Evolutionary conservation across 257 asterid species (phyloP), one percentile per base, ranked within the genome.

Genomic region (Ligustrum vulgare): DNA sequence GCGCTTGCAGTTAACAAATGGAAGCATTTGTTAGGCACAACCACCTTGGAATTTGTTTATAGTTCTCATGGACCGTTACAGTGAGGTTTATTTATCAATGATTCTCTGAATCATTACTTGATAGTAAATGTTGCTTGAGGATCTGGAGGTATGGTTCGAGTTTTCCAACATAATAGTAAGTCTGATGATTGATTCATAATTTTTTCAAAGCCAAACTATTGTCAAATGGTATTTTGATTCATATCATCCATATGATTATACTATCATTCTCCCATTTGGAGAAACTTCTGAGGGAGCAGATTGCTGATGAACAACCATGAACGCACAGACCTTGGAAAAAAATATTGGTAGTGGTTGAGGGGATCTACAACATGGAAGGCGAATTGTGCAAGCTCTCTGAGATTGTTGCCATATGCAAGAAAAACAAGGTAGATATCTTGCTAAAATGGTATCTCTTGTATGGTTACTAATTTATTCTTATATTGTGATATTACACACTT

Each of bases 281-380:
- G 86, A 89, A 79, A 69, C 97, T 95, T 78, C 82, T 93, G 77
- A 86, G 92, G 83, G 98, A 90, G 69, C 98, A 91, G 72, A 93
- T 95, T 75, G 94, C 97, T 70, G 97, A 91, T 37, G 99, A 98
- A 54, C 98, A 90, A 83, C 99, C 99, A 23, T 86, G 99, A 81
- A 95, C 97, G 36, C 97, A 93, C 80, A 87, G 98, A 79, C 98
- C 97, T 36, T 95, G 98, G 99, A 95, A 93, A 79, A 93, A 95
- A 88, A 93, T 95, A 69, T 83, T 95, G 69, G 96, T 95, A 67
- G 87, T 95, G 80, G 99, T 95, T 88, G 99, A 93, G 87, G 99
- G 99, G 69, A 95, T 95, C 80, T 95, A 95, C 85, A 93, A 97
- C 80, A 95, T 95, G 99, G 99, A 95, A 78, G 99, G 99, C 69